These are phyloP conservation scores for Tetradesmus obliquus DNA, from an alignment of 139 green algal species.

Conservation along the genomic window DNA sequence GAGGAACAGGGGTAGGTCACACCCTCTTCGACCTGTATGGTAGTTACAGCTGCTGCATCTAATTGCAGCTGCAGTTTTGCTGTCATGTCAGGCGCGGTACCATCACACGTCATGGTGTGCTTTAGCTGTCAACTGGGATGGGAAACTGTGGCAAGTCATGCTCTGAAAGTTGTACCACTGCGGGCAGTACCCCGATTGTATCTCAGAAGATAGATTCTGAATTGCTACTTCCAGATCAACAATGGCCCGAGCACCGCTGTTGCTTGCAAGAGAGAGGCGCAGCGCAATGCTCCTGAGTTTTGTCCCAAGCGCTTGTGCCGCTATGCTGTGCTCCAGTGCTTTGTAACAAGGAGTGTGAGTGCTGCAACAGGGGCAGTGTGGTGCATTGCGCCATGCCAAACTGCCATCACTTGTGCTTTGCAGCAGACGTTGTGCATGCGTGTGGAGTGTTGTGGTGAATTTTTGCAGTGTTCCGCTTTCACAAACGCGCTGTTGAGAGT, in stretches of 20 bases:
- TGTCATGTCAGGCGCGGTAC: not conserved
- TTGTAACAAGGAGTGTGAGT: not conserved
- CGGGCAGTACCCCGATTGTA: not conserved
- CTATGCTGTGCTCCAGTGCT: not conserved
- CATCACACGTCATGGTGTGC: not conserved
- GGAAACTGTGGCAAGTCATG: not conserved
- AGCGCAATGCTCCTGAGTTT: not conserved
- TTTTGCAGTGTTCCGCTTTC: not conserved
- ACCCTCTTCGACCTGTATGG: not conserved
- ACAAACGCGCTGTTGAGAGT: too few species aligned
- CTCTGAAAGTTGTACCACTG: not conserved
- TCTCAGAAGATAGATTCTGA: not conserved
- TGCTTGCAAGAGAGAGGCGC: not conserved
- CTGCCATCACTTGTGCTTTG: not conserved
- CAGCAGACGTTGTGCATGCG: not conserved
- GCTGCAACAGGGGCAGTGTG: not conserved
- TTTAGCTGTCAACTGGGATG: not conserved
- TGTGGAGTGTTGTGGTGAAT: not conserved
- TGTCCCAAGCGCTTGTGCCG: too few species aligned
- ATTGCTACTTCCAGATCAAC: not conserved
- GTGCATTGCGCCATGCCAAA: not conserved
- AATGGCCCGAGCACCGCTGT: not conserved
- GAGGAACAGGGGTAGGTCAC: not conserved
- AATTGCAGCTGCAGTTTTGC: not conserved
- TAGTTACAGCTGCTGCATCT: not conserved